A percentile compares a stretch with the other conserved stretches of the same genome.
These are phyloP conservation scores for Cutaneotrichosporon mucoides DNA, from an alignment of 1,284 basidiomycete genomes.

Conservation along the genomic window DNA sequence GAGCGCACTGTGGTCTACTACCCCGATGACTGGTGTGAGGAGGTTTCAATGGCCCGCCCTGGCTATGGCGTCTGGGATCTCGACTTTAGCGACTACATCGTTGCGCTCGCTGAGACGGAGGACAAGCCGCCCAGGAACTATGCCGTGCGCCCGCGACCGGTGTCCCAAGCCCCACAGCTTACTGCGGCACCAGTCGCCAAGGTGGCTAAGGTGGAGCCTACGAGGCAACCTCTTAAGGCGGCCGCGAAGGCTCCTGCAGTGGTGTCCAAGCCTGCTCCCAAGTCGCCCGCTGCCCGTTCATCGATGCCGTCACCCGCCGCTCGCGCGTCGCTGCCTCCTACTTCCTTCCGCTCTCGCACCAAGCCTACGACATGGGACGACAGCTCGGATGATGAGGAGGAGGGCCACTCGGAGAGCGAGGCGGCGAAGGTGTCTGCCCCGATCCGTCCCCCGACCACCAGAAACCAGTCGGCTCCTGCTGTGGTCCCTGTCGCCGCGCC, in stretches of 20 bases:
- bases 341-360: constrained; percentile 17
- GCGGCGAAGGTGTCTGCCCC: not conserved
- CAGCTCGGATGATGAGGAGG: constrained; percentile 14
- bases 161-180: not conserved
- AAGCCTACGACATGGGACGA: constrained; percentile 18
- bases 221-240: not conserved
- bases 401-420: constrained; percentile 16
- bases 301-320: not conserved
- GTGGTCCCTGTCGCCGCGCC: no score
- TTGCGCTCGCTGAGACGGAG: constrained; percentile 31
- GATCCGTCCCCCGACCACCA: constrained; percentile 2
- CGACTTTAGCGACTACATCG: constrained; percentile 39
- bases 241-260: not conserved
- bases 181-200: constrained; percentile 1
- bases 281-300: no score
- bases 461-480: constrained; percentile 17
- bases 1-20: constrained; percentile 37
- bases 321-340: not conserved
- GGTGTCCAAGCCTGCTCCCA: not conserved
- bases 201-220: not conserved
- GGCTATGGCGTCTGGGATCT: constrained; percentile 43
- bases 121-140: constrained; percentile 10
- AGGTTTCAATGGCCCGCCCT: constrained; percentile 38
- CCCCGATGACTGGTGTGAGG: constrained; percentile 29
- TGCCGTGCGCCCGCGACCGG: not conserved